These are phyloP conservation scores for Geotrichum aggregatum DNA, from an alignment of 1,139 yeast species.

Conservation along the genomic window DNA sequence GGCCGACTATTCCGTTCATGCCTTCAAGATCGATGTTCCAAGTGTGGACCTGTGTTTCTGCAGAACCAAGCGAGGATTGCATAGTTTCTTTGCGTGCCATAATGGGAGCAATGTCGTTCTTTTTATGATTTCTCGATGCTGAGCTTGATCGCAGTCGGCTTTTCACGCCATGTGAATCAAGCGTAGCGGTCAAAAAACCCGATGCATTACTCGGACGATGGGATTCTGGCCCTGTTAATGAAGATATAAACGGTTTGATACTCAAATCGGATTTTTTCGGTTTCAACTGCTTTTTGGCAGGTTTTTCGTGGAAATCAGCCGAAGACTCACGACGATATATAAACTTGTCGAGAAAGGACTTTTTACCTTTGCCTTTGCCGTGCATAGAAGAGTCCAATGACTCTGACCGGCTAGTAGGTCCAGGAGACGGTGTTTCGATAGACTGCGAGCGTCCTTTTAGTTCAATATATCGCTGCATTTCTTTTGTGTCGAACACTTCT, in stretches of 20 bases:
- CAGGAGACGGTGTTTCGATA: conserved; percentile 2
- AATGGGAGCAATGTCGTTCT: neutral
- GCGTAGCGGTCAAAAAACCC: neutral
- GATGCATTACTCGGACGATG: neutral
- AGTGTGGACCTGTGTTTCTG: conserved; percentile 5
- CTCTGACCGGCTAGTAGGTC: conserved; percentile 24
- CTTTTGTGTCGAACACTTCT: conserved; percentile 20
- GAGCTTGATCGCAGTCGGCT: conserved; percentile 6
- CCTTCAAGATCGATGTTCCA: conserved; percentile 20
- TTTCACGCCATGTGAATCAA: neutral
- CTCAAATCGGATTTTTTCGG: conserved; percentile 19
- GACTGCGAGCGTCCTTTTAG: conserved; percentile 3
- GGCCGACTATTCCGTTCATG: conserved; percentile 21
- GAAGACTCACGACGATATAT: conserved; percentile 30
- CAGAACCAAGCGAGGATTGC: neutral
- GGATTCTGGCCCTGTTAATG: neutral
- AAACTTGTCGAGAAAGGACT: conserved; percentile 29
- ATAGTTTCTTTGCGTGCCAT: neutral
- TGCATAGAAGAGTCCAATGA: conserved; percentile 27
- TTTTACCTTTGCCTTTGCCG: conserved; percentile 21
- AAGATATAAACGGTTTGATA: neutral
- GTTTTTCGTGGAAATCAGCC: conserved; percentile 23
- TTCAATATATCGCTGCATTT: neutral
- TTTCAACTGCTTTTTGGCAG: conserved; percentile 20
- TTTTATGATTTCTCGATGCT: neutral